Base-by-base conservation (phyloP, 2,329 filamentous ascomycete species). In the Penicillium sp. region DNA sequence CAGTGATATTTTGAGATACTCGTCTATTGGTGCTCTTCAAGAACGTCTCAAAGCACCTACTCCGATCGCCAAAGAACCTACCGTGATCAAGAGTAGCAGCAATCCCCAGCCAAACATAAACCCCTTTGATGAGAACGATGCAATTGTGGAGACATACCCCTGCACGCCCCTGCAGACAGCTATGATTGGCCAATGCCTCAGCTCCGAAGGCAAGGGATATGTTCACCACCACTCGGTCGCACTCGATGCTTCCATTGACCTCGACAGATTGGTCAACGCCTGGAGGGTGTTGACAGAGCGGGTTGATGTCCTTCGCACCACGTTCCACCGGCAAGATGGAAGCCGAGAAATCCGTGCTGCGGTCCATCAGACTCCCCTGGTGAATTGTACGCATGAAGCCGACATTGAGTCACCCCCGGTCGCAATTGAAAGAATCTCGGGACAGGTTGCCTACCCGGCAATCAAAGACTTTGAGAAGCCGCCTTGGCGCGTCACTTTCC, bases 1-100 rank as follows among this genome's bases (percentile, higher is more conserved):
- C 4, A 51, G 48, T 40, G 48, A 51, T 40, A 51, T 51, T 31
- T 29, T 51, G 34, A 51, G 40, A 44, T 45, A 51, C 29, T 22
- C 48, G 18, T 51, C 48, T 11, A 36, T 51, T 3, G 48, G 48
- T 5, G 11, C 48, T 40, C 41, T 51, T 9, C 21, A 45, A 6
- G 22, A 45, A 13, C 18, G 27, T 40, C 27, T 51, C n/a, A 7
- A 31, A 11, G 39, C 39, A 4, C 14, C 22, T 21, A 34, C 8
- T 27, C 10, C 16, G 18, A 41, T 18, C 6, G 24, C 41, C n/a
- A 21, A 18, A 18, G 11, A 16, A 16, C 22, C n/a, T 10, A 9
- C 29, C 6, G 9, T 21, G 16, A 9, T 31, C 10, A 9, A 31
- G 27, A 45, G 24, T 16, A 45, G 14, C n/a, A 4, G 13, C 29